Evolutionary conservation across 192 early-diverging fungal species (phyloP), one percentile per base, ranked within the genome.

Genomic region (Obelidium mucronatum): DNA sequence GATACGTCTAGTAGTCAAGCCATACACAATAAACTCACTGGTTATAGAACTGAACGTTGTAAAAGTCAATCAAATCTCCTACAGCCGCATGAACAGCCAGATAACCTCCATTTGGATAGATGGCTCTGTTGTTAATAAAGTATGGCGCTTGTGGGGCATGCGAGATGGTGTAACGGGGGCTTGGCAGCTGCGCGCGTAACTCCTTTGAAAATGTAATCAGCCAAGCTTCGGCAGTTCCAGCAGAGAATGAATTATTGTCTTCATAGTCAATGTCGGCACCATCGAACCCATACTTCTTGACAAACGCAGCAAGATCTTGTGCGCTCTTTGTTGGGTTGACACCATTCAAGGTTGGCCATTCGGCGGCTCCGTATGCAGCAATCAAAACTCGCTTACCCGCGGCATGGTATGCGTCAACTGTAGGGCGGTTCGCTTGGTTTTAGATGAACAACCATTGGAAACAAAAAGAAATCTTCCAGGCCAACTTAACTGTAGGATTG

Each of bases 211-310:
- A 81, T 3, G 79, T 76, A 34, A 81, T 79, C 22, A 81, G 40
- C 80, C 80, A 81, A 31, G 71, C 71, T 63, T 81, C 80, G 28
- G 79, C 80, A n/a, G 77, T 80, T n/a, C 80, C 80, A 5, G 62
- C 78, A 35, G 74, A 39, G 5, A 72, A 73, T 28, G 77, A 63
- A 30, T 55, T 71, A 54, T 78, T 79, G 40, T 80, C 79, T 73
- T 80, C 79, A 78, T 78, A 81, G 39, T 81, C 80, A 40, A 81
- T 80, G 52, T 81, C 80, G 34, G 80, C 80, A 33, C 80, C 80
- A 75, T 81, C 80, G 36, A 81, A 69, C 35, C 64, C 60, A 44
- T 81, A 75, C 40, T 79, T 15, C 48, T 75, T 81, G 48, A 81
- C 78, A 67, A 80, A 69, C 58, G 78, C 71, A 24, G 80, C 80